Evolutionary conservation across 768 basidiomycete species (phyloP).

Genomic region (Trametes elegans): DNA sequence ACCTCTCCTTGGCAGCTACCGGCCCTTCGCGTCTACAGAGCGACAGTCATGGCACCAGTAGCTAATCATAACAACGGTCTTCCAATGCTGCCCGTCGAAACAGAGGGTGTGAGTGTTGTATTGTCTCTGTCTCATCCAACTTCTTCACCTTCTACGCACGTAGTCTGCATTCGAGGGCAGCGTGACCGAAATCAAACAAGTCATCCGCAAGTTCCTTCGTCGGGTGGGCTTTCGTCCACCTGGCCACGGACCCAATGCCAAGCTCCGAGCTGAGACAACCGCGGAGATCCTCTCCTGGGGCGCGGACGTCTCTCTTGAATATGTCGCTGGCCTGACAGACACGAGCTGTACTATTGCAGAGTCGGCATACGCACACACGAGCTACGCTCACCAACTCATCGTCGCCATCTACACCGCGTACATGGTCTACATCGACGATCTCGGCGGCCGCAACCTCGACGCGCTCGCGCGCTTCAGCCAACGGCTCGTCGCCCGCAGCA

Average conservation of each 20-base stretch:
- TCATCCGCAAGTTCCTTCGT: too few relatives aligned
- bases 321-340: neutral
- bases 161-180: too few relatives aligned
- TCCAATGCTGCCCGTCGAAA: too few relatives aligned
- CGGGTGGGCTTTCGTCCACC: too few relatives aligned
- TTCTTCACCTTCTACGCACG: too few relatives aligned
- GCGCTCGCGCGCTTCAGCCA: constrained; percentile 35
- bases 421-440: constrained; percentile 38
- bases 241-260: neutral
- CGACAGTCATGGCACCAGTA: too few relatives aligned
- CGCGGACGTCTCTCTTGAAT: neutral
- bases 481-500: constrained; percentile 31
- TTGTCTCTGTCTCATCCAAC: too few relatives aligned
- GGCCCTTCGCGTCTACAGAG: too few relatives aligned
- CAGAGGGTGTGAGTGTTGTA: too few relatives aligned
- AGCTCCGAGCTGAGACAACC: neutral
- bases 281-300: neutral
- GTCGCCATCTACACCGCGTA: constrained; percentile 42
- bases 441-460: constrained; percentile 20
- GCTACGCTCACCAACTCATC: constrained; percentile 29
- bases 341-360: neutral
- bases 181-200: too few relatives aligned
- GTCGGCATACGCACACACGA: constrained; percentile 13
- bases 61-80: too few relatives aligned
- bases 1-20: too few relatives aligned